Evolutionary conservation across 78 protist species (phyloP).

Genomic region (Dictyostelium discoideum): DNA sequence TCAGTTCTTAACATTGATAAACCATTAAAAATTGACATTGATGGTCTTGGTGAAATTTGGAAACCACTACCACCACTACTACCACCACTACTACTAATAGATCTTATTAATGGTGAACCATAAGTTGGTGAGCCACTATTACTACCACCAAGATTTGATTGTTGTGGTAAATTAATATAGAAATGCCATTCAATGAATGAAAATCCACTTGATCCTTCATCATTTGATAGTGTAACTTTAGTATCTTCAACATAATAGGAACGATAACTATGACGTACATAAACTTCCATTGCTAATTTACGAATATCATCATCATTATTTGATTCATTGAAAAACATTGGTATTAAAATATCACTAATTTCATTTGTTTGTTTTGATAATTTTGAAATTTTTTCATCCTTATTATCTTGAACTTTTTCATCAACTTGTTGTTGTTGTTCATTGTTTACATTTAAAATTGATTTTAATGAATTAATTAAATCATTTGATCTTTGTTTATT

Average conservation of each 20-base stretch:
- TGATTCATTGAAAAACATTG: neutral
- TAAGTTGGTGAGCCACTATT: neutral
- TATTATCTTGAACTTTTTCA: neutral
- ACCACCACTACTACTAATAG: neutral
- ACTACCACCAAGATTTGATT: neutral
- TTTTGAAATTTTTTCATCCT: neutral
- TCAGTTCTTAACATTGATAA: constrained; percentile 67
- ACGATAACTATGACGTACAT: constrained; percentile 69
- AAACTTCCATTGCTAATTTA: constrained; percentile 46
- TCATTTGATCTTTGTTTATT: constrained; percentile 26
- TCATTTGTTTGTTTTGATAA: constrained; percentile 52
- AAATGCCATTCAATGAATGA: constrained; percentile 57
- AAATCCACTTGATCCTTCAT: neutral
- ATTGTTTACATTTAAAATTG: neutral
- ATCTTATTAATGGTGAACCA: constrained; percentile 1
- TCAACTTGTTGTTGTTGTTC: neutral
- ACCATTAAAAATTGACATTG: constrained; percentile 50
- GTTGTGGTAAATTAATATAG: constrained; percentile 43
- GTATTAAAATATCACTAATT: constrained; percentile 46
- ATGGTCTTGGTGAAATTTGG: constrained; percentile 8
- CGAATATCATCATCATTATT: neutral
- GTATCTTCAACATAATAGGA: constrained; percentile 61
- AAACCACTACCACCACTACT: neutral
- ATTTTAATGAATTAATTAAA: neutral
- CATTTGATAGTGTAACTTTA: neutral